Percentiles rank a stretch among this genome's conserved stretches.
Evolutionary conservation across 2,329 filamentous ascomycete genomes (phyloP).

Genomic region (Paracamarosporium sp.): DNA sequence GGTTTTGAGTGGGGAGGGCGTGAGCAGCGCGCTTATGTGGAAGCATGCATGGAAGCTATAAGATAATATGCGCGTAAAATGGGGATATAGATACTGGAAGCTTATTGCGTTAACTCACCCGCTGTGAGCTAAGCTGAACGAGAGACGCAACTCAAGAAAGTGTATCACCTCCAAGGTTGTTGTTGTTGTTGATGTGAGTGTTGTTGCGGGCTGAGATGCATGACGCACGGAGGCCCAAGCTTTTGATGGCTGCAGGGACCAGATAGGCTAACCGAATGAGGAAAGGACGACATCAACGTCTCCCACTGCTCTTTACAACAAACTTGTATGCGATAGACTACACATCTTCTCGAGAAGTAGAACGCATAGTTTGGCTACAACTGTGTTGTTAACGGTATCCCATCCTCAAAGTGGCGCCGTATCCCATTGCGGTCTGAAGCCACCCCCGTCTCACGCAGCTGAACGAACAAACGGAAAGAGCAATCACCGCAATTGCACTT

Average conservation of each 20-base stretch:
- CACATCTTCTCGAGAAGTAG: too few relatives aligned
- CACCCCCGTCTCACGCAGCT: background rate
- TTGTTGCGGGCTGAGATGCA: slow-evolving; percentile 3
- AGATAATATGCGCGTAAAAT: background rate
- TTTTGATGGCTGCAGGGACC: slow-evolving; percentile 10
- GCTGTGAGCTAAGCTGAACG: background rate
- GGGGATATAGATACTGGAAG: too few relatives aligned
- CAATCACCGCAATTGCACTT: background rate
- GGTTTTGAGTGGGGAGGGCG: background rate
- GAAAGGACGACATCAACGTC: background rate
- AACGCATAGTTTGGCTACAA: too few relatives aligned
- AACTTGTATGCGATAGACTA: too few relatives aligned
- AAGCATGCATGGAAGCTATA: background rate
- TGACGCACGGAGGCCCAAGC: slow-evolving; percentile 4
- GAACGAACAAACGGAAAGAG: slow-evolving; percentile 3
- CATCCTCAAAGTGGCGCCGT: too few relatives aligned
- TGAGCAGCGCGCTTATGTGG: background rate
- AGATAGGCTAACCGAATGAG: background rate
- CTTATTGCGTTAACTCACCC: too few relatives aligned
- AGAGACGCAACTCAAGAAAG: background rate
- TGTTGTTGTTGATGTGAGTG: background rate
- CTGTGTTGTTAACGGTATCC: too few relatives aligned
- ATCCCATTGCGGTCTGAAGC: too few relatives aligned
- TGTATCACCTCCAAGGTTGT: background rate
- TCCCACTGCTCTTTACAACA: background rate